Evolutionary conservation across 2,329 filamentous ascomycete genomes (phyloP).

Genomic region (Talaromyces sp.): DNA sequence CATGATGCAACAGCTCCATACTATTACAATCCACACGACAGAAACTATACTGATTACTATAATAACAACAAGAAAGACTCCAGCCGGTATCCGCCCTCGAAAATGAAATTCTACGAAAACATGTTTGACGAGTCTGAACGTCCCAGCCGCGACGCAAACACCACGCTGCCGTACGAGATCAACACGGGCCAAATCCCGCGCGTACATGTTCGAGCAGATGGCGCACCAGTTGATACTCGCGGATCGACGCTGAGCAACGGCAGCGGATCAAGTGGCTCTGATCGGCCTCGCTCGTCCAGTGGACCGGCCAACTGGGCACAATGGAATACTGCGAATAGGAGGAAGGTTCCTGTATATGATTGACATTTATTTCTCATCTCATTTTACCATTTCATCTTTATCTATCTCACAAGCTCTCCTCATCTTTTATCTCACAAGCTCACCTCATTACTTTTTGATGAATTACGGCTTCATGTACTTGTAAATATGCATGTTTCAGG

Average conservation of each 20-base stretch:
- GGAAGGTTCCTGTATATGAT: constrained; percentile 2
- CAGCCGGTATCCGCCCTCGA: constrained; percentile 10
- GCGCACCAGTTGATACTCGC: constrained; percentile 21
- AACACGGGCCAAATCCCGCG: constrained; percentile 9
- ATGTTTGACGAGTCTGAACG: constrained; percentile 16
- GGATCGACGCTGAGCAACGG: constrained; percentile 15
- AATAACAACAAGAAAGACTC: background rate
- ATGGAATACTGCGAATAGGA: constrained; percentile 16
- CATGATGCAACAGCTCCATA: constrained; percentile 20
- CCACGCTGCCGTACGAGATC: constrained; percentile 5
- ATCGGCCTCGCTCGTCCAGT: constrained; percentile 16
- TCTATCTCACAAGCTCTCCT: background rate
- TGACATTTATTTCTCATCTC: background rate
- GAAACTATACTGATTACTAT: background rate
- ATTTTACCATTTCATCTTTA: background rate
- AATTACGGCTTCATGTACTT: background rate
- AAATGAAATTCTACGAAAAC: constrained; percentile 20
- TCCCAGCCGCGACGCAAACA: background rate
- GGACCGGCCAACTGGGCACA: constrained; percentile 12
- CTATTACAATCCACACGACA: constrained; percentile 4
- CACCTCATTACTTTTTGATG: background rate
- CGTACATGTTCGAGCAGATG: constrained; percentile 19
- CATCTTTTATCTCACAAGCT: too few species aligned
- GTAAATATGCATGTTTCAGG: background rate
- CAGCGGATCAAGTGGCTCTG: constrained; percentile 18